A percentile compares a stretch with the other conserved stretches of the same genome.
These are phyloP conservation scores for Lasiosphaeria hispida DNA, from an alignment of 495 filamentous ascomycete species.

Conservation along the genomic window DNA sequence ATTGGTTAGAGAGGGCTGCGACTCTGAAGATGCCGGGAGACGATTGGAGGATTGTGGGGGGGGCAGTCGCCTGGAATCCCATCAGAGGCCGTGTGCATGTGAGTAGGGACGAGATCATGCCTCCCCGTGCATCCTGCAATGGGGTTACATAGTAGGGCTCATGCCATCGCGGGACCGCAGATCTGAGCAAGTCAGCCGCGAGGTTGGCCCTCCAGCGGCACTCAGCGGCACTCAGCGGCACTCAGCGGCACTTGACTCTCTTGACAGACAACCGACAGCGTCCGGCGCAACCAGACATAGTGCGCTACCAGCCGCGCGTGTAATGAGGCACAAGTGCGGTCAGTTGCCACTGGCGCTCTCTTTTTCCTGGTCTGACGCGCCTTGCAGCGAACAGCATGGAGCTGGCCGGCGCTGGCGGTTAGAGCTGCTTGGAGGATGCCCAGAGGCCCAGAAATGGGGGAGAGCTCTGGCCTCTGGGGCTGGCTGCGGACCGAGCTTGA, in stretches of 20 bases:
- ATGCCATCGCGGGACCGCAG: constrained; percentile 1
- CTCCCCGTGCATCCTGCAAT: constrained; percentile 9
- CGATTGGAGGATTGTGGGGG: constrained; percentile 12
- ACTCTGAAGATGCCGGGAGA: neutral
- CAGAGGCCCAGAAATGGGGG: neutral
- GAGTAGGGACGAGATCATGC: neutral
- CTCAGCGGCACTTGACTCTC: constrained; percentile 6
- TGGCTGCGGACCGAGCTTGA: too few relatives aligned
- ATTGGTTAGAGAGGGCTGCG: constrained; percentile 12
- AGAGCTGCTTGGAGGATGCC: neutral
- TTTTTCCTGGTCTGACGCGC: constrained; percentile 2
- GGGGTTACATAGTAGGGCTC: constrained; percentile 16
- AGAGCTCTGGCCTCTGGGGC: constrained; percentile 7
- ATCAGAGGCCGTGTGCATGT: neutral
- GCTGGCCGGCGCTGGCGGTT: constrained; percentile 6
- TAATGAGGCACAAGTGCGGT: constrained; percentile 1
- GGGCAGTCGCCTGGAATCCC: constrained; percentile 8
- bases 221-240: constrained; percentile 2
- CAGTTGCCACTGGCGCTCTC: neutral
- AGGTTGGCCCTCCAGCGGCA: neutral
- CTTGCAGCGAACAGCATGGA: constrained; percentile 12
- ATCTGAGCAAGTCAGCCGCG: constrained; percentile 1
- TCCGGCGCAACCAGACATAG: neutral
- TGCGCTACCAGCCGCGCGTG: constrained; percentile 15
- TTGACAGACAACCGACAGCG: neutral